These are phyloP conservation scores for Ramicandelaber brevisporus DNA, from an alignment of 192 early-diverging fungal species.

Conservation along the genomic window DNA sequence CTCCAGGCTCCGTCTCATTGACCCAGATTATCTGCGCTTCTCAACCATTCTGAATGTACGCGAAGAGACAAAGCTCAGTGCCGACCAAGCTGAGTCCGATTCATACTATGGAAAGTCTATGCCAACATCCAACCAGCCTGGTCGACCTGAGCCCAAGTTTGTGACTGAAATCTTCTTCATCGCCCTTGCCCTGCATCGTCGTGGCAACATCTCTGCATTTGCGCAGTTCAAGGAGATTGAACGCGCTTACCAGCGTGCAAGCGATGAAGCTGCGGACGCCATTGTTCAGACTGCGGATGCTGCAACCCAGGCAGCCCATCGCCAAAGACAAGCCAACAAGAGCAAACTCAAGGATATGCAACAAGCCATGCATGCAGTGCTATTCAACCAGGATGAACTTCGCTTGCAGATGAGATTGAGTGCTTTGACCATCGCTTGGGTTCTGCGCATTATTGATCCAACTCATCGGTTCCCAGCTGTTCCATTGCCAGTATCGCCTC, in stretches of 20 bases:
- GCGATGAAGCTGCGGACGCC: conserved; percentile 6
- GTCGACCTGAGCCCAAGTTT: conserved; percentile 63
- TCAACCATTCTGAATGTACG: conserved; percentile 27
- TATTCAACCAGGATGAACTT: too few species aligned
- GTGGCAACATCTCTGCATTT: conserved; percentile 47
- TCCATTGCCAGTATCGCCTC: conserved; percentile 15
- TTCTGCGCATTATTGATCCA: too few species aligned
- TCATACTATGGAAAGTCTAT: conserved; percentile 11
- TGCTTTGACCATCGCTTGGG: too few species aligned
- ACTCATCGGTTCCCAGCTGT: neutral
- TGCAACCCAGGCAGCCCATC: conserved; percentile 36
- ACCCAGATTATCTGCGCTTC: conserved; percentile 38
- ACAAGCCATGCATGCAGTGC: too few species aligned
- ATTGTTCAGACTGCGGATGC: conserved; percentile 10
- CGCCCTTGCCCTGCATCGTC: conserved; percentile 49
- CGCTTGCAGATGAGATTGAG: too few species aligned
- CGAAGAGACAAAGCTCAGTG: conserved; percentile 58
- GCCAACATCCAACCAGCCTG: too few species aligned
- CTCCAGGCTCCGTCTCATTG: conserved; percentile 52
- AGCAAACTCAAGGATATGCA: conserved; percentile 39
- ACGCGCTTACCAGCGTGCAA: conserved; percentile 4
- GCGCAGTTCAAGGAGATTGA: conserved; percentile 32
- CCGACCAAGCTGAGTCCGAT: conserved; percentile 38
- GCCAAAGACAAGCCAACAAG: conserved; percentile 38
- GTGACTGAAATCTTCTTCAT: conserved; percentile 77